These are phyloP conservation scores for Datisca glomerata DNA, from an alignment of 306 rosid species.

Conservation along the genomic window DNA sequence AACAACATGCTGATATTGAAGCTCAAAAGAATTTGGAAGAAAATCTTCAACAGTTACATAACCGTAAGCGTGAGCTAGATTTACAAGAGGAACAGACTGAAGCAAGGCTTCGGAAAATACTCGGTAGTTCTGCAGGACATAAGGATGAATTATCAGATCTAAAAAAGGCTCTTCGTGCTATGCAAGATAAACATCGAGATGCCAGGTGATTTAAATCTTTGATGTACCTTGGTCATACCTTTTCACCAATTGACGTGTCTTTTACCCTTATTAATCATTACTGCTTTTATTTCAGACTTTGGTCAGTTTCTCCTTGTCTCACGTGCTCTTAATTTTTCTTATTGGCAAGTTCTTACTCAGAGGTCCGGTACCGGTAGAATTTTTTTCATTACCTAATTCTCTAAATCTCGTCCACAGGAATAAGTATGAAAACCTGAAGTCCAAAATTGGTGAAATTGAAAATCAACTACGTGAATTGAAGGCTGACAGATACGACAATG, in stretches of 20 bases:
- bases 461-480: conserved; percentile 81
- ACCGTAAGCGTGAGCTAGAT: conserved; percentile 57
- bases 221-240: neutral
- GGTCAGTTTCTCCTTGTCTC: too few species aligned
- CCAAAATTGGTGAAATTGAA: conserved; percentile 66
- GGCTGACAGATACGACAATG: conserved; percentile 94
- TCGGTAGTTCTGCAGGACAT: conserved; percentile 41
- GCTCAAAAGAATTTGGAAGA: conserved; percentile 90
- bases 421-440: conserved; percentile 60
- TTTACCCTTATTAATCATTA: too few species aligned
- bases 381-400: too few species aligned
- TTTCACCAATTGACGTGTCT: neutral
- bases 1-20: conserved; percentile 89
- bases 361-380: too few species aligned
- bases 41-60: conserved; percentile 76
- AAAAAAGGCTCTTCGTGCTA: conserved; percentile 47
- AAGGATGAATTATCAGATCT: conserved; percentile 37
- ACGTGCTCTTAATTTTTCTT: too few species aligned
- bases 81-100: conserved; percentile 70
- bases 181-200: conserved; percentile 65
- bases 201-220: conserved; percentile 41
- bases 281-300: too few species aligned
- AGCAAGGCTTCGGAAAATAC: conserved; percentile 57
- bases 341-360: too few species aligned
- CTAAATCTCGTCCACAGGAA: conserved; percentile 33